Conservation (phyloP, 371 early-diverging fungal genomes). For the Neoconidiobolus thromboides region DNA sequence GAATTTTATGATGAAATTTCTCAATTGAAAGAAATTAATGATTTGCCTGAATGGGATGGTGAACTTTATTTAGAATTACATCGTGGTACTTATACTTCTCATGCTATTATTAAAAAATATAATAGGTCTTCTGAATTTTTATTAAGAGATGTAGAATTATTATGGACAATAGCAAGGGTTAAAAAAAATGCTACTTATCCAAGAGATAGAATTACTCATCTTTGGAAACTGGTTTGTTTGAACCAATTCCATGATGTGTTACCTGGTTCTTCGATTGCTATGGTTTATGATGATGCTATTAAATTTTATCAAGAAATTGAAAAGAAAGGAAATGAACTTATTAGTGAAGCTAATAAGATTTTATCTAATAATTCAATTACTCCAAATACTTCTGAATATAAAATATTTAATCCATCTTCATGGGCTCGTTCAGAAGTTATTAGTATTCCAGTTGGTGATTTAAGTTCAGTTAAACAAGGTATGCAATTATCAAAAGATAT, state of each 20-base stretch:
- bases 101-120: conserved; percentile 60
- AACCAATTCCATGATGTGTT: conserved; percentile 95
- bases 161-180: conserved; percentile 24
- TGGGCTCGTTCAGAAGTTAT: conserved; percentile 61
- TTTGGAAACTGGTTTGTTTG: conserved; percentile 85
- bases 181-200: conserved; percentile 31
- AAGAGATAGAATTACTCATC: conserved; percentile 36
- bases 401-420: conserved; percentile 49
- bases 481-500: conserved; percentile 5
- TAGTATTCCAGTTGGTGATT: conserved; percentile 15
- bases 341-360: conserved; percentile 16
- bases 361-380: not conserved
- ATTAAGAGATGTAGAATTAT: conserved; percentile 64
- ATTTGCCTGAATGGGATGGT: conserved; percentile 73
- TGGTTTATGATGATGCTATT: conserved; percentile 68
- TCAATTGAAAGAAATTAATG: conserved; percentile 20
- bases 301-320: conserved; percentile 25
- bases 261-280: conserved; percentile 79
- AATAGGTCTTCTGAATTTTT: conserved; percentile 74
- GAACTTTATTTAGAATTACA: conserved; percentile 94
- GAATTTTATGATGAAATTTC: conserved; percentile 56
- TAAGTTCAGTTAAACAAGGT: conserved; percentile 9
- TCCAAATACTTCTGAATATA: not conserved
- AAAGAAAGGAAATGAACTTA: conserved; percentile 12
- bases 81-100: conserved; percentile 91